Base-by-base conservation (phyloP, 140 eudicot species). In the Artemisia princeps region DNA sequence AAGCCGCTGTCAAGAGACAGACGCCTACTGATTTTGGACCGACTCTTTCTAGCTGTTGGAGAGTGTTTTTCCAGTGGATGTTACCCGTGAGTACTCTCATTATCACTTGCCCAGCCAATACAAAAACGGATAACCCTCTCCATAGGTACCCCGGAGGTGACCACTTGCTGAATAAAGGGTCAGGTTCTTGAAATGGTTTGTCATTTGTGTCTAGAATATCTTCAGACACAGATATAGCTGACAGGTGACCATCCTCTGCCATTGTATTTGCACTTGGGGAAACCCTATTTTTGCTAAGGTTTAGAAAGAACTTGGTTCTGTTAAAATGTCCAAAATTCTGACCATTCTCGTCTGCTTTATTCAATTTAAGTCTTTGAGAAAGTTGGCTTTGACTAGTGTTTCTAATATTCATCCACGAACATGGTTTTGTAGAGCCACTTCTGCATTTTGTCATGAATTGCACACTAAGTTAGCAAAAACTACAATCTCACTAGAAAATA, bases 21-120 rank as follows among this genome's bases (percentile, higher is more conserved):
- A 92, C 98, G 16, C 98, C 98, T n/a, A 92, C 89, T n/a, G 98
- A 92, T 68, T 77, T 88, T 22, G 98, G 98, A 16, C 98, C 98
- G 4, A 85, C 96, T 54, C 98, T 72, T 72, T 88, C 94, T 13
- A 92, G 86, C 60, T 92, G 98, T 77, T 92, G 98, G 59, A 92
- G 87, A 15, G 98, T 88, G 82, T 92, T 92, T 62, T 61, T 83
- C 96, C 96, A 88, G 83, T 92, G 98, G 33, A 92, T 68, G 80
- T 92, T 92, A 4, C 98, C 95, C 28, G 77, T 85, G 0, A 92
- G 73, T 64, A 77, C 70, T 48, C 98, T 72, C 51, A 60, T 40
- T 19, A 85, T 85, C 12, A 88, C 98, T 30, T 92, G 96, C 1
- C 98, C 98, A 5, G 98, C 80, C 54, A 88, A 71, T n/a, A 92